Base-by-base conservation (phyloP, 129 eudicot genomes). In the Chrysanthemum lavandulifolium region DNA sequence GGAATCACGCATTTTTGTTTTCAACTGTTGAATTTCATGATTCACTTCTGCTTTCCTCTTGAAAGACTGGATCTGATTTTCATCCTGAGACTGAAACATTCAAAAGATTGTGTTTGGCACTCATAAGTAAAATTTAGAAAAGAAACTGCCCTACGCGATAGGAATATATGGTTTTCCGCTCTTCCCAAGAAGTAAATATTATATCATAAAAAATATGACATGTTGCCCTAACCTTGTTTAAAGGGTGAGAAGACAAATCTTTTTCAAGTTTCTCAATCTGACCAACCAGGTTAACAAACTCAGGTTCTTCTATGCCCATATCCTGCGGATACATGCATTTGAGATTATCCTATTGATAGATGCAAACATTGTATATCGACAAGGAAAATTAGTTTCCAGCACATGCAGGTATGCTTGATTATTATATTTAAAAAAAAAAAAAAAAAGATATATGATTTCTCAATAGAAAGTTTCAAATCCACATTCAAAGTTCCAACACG, bases 11-110 rank as follows among this genome's bases (percentile, higher is more conserved):
- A 90, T 95, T 80, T 86, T 95, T 13, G 96, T 76, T 73, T 90
- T 95, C 71, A 95, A 70, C 73, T 90, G 97, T 85, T 95, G 99
- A 72, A 95, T 95, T 89, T 95, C 99, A 74, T 95, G 96, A 85
- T 82, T 95, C 57, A 85, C 96, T 83, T 95, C 96, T 10, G 99
- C 97, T 83, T 95, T 95, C 81, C 96, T 84, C 79, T 86, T 92
- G 84, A 88, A 90, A 85, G 87, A 77, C 65, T 73, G 84, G 23
- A 95, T 76, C 73, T 95, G 97, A 49, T 82, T 87, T 61, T 86
- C 97, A 86, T 95, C 97, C 86, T 90, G 97, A 47, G 94, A 90
- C 99, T 95, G 89, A 73, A 79, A 33, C 10, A 49, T 33, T 76
- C 58, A 16, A 60, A 55, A 65, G 13, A 67, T 23, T 11, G 31